Conservation (phyloP, 345 rosid genomes). For the Angophora floribunda region DNA sequence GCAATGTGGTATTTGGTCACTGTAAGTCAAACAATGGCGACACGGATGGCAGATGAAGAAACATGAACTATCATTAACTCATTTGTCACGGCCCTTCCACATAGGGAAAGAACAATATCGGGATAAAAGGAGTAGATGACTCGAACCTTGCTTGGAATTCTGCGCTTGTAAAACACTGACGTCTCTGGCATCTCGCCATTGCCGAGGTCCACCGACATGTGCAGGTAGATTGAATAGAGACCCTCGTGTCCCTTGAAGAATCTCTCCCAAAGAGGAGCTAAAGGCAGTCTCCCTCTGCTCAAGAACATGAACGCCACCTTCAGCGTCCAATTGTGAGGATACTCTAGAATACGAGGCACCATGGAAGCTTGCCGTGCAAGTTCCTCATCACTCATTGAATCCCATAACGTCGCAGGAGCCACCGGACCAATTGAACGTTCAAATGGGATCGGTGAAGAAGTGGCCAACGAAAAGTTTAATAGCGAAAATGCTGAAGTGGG, state of each 20-base stretch:
- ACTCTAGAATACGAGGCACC: slow-evolving; percentile 17
- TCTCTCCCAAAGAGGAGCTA: slow-evolving; percentile 80
- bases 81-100: background rate
- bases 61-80: background rate
- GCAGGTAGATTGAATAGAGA: slow-evolving; percentile 56
- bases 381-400: slow-evolving; percentile 31
- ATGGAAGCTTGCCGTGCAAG: slow-evolving; percentile 71
- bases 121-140: background rate
- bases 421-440: background rate
- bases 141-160: slow-evolving; percentile 78
- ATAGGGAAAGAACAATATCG: background rate
- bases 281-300: slow-evolving; percentile 52
- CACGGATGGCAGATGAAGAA: background rate
- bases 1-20: background rate
- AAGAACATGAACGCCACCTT: slow-evolving; percentile 86
- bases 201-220: slow-evolving; percentile 35
- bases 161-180: slow-evolving; percentile 46
- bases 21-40: background rate
- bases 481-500: background rate
- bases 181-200: slow-evolving; percentile 24
- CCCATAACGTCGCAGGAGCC: slow-evolving; percentile 1
- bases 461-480: background rate
- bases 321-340: slow-evolving; percentile 43
- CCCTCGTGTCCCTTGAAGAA: slow-evolving; percentile 66
- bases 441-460: background rate